These are phyloP conservation scores for Gaeumannomyces sp. DNA, from an alignment of 2,329 filamentous ascomycete species.

Conservation along the genomic window DNA sequence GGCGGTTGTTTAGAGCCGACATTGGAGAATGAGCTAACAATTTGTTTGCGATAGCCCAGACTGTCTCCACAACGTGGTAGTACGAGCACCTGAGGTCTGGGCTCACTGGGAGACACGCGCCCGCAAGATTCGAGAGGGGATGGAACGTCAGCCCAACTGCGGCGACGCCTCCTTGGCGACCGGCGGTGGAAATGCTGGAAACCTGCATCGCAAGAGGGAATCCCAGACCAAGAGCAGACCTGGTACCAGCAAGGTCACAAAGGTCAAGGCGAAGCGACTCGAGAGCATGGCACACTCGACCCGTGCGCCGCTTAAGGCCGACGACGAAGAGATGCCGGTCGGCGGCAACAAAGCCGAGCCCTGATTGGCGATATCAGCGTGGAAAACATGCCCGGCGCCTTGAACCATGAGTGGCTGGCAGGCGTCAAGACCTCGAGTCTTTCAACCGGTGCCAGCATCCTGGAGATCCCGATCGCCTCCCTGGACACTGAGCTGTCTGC, in stretches of 20 bases:
- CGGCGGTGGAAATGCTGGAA: background rate
- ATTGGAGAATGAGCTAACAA: background rate
- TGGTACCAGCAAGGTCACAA: background rate
- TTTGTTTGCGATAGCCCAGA: background rate
- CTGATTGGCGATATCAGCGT: background rate
- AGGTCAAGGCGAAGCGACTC: background rate
- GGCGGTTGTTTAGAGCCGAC: too few relatives aligned
- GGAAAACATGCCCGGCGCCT: too few relatives aligned
- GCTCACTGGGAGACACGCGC: conserved; percentile 2
- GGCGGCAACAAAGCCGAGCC: background rate
- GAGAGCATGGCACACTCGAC: background rate
- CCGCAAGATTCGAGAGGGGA: background rate
- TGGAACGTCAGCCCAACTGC: background rate
- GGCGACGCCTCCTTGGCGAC: background rate
- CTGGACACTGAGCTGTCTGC: background rate
- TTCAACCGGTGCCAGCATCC: too few relatives aligned
- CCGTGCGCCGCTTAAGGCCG: too few relatives aligned
- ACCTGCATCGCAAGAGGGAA: background rate
- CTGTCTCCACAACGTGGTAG: conserved; percentile 4
- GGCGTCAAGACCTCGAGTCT: too few relatives aligned
- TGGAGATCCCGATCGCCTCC: background rate
- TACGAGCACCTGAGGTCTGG: background rate
- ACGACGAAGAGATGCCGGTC: background rate
- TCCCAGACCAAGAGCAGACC: background rate
- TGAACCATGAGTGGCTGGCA: too few relatives aligned